These are phyloP conservation scores for Solanum microdontum DNA, from an alignment of 257 asterid species.

Conservation along the genomic window DNA sequence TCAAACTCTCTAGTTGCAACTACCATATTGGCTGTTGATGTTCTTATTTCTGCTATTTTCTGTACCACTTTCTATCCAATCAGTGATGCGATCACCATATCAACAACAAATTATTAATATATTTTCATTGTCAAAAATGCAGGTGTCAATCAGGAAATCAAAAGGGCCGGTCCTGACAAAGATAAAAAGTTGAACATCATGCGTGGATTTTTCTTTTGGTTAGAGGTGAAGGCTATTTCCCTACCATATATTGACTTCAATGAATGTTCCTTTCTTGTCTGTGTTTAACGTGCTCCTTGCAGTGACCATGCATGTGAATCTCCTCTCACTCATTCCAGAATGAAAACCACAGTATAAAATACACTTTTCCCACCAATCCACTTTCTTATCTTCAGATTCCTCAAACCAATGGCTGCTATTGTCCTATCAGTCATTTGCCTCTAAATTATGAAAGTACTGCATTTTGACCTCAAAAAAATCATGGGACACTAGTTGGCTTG, in stretches of 20 bases:
- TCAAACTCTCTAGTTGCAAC: not conserved
- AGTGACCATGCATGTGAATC: not conserved
- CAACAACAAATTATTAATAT: not conserved
- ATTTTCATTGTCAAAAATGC: constrained; percentile 3
- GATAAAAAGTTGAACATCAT: constrained; percentile 19
- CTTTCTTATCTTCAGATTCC: not conserved
- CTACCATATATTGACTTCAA: not conserved
- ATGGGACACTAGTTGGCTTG: not conserved
- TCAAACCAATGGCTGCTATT: not conserved
- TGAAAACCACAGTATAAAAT: not conserved
- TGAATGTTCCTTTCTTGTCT: not conserved
- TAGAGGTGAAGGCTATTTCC: constrained; percentile 18
- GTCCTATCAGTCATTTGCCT: not conserved
- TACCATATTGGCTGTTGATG: not conserved
- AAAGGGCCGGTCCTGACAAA: not conserved
- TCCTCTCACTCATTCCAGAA: not conserved
- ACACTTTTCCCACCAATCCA: not conserved
- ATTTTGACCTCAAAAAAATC: not conserved
- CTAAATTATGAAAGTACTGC: not conserved
- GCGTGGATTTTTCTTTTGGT: constrained; percentile 54
- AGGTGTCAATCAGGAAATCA: constrained; percentile 20
- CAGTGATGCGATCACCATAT: not conserved
- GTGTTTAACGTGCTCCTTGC: not conserved
- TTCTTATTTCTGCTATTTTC: not conserved
- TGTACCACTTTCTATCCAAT: not conserved